These are phyloP conservation scores for Clarireedia paspali DNA, from an alignment of 2,329 filamentous ascomycete genomes.

Conservation along the genomic window DNA sequence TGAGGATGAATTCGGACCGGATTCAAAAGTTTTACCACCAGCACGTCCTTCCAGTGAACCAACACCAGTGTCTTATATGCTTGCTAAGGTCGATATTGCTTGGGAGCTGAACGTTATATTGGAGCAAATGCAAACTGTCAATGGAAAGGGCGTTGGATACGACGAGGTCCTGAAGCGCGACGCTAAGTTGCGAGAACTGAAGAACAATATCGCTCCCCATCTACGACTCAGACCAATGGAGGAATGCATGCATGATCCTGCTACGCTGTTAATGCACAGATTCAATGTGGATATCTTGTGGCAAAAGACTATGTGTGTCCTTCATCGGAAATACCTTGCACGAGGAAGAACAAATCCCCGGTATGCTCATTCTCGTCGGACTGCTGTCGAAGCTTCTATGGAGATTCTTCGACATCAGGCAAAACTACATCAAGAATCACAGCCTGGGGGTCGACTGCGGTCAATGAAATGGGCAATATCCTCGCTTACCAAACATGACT, in stretches of 20 bases:
- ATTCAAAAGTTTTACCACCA: slow-evolving; percentile 58
- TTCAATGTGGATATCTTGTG: slow-evolving; percentile 80
- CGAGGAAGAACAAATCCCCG: slow-evolving; percentile 69
- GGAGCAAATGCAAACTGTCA: slow-evolving; percentile 51
- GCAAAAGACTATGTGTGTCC: slow-evolving; percentile 78
- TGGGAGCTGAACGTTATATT: slow-evolving; percentile 65
- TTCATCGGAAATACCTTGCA: slow-evolving; percentile 83
- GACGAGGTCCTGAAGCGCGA: slow-evolving; percentile 59
- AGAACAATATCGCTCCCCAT: slow-evolving; percentile 68
- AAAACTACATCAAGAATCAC: slow-evolving; percentile 67
- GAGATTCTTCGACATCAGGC: slow-evolving; percentile 71
- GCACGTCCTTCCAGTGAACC: slow-evolving; percentile 61
- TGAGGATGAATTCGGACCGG: slow-evolving; percentile 70
- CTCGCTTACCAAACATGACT: slow-evolving; percentile 70
- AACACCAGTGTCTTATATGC: slow-evolving; percentile 73
- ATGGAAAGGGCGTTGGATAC: slow-evolving; percentile 47
- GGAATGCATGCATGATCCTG: slow-evolving; percentile 66
- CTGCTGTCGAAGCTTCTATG: slow-evolving; percentile 80
- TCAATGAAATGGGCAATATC: slow-evolving; percentile 73
- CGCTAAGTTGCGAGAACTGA: slow-evolving; percentile 50
- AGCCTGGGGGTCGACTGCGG: slow-evolving; percentile 62
- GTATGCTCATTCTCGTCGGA: slow-evolving; percentile 76
- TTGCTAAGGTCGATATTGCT: slow-evolving; percentile 57
- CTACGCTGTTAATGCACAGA: slow-evolving; percentile 77
- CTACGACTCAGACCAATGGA: slow-evolving; percentile 69